phyloP scores from a whole-genome alignment of 768 basidiomycete genomes.

The Candolleomyces efflorescens region DNA sequence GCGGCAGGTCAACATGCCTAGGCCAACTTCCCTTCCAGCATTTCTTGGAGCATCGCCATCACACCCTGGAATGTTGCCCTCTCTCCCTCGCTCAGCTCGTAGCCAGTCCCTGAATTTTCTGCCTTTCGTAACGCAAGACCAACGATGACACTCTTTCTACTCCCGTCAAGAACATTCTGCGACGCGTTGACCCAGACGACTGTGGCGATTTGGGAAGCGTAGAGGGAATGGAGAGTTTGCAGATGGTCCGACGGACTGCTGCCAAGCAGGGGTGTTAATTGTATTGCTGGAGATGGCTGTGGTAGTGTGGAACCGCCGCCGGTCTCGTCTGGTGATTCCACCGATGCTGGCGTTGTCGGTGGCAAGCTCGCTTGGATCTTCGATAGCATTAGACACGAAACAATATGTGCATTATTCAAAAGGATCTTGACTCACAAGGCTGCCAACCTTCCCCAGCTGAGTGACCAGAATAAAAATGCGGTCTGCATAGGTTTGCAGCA shows the following conservation, averaged over 20 bases:
- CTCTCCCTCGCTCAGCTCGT: constrained; percentile 31
- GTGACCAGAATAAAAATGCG: constrained; percentile 83
- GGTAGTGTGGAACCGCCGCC: constrained; percentile 41
- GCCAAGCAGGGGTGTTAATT: constrained; percentile 77
- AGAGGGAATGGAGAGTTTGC: constrained; percentile 72
- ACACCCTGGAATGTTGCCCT: constrained; percentile 42
- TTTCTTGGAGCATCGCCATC: constrained; percentile 42
- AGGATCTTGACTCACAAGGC: constrained; percentile 49
- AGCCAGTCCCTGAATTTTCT: constrained; percentile 20
- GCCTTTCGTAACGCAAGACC: constrained; percentile 62
- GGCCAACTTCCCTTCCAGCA: constrained; percentile 21
- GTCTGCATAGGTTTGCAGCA: constrained; percentile 79
- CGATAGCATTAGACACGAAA: background rate
- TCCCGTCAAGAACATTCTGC: constrained; percentile 33
- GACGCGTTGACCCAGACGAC: constrained; percentile 64
- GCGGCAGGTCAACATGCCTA: constrained; percentile 23
- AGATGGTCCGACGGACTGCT: constrained; percentile 62
- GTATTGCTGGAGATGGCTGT: constrained; percentile 64
- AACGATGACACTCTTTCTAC: constrained; percentile 62
- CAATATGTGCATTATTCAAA: constrained; percentile 3
- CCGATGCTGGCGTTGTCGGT: constrained; percentile 48
- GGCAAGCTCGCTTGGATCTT: constrained; percentile 84
- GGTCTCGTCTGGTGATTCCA: constrained; percentile 29
- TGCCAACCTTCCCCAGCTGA: constrained; percentile 88
- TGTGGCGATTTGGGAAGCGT: constrained; percentile 84